A percentile compares a stretch with the other conserved stretches of the same genome.
Conservation (phyloP, 1,284 basidiomycete genomes). For the Sanghuangporus weigelae region DNA sequence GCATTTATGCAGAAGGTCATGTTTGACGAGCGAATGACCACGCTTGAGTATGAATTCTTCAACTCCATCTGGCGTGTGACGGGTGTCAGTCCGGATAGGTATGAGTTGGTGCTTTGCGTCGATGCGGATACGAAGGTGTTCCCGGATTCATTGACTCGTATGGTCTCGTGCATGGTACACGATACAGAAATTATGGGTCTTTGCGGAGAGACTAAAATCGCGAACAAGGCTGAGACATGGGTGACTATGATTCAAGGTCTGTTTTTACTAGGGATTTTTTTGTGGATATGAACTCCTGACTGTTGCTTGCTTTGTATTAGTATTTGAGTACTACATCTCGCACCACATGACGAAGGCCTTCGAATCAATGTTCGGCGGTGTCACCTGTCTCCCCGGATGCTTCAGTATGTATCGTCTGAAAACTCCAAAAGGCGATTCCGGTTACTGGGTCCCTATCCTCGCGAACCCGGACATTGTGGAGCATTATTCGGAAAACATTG, state of each 20-base stretch:
- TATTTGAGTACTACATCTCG: slow-evolving; percentile 99
- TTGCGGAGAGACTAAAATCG: slow-evolving; percentile 98
- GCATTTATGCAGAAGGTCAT: slow-evolving; percentile 97
- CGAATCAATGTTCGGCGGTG: slow-evolving; percentile 99
- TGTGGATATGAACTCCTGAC: background rate
- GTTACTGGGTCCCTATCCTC: slow-evolving; percentile 97
- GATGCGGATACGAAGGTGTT: slow-evolving; percentile 99
- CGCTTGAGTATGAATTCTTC: slow-evolving; percentile 99
- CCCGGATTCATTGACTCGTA: slow-evolving; percentile 88
- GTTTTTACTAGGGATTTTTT: slow-evolving; percentile 24
- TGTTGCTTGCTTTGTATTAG: slow-evolving; percentile 35
- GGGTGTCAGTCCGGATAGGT: slow-evolving; percentile 94
- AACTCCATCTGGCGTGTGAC: slow-evolving; percentile 94
- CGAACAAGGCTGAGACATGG: slow-evolving; percentile 97
- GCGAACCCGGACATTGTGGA: slow-evolving; percentile 97
- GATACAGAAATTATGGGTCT: slow-evolving; percentile 98
- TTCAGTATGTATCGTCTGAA: slow-evolving; percentile 99
- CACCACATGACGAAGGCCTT: slow-evolving; percentile 99
- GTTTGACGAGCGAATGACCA: slow-evolving; percentile 99
- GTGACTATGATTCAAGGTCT: slow-evolving; percentile 98
- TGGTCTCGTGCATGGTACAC: slow-evolving; percentile 93
- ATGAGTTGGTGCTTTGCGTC: slow-evolving; percentile 94
- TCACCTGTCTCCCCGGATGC: slow-evolving; percentile 98
- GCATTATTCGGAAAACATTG: slow-evolving; percentile 97
- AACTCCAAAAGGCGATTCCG: slow-evolving; percentile 86